These are phyloP conservation scores for Chlorella sorokiniana DNA, from an alignment of 139 green algal genomes.

Conservation along the genomic window DNA sequence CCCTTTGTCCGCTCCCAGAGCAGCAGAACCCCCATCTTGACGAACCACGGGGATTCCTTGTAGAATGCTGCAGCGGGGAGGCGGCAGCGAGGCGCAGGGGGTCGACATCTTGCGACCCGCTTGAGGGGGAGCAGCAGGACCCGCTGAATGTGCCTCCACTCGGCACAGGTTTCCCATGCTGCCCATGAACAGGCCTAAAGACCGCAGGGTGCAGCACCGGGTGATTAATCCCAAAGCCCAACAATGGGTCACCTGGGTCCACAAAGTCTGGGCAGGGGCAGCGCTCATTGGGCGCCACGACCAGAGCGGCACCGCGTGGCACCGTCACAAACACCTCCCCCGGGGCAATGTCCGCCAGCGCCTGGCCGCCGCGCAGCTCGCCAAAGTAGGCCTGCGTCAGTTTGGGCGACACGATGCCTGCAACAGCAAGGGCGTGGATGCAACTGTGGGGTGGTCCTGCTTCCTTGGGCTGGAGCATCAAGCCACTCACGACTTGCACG, in stretches of 20 bases:
- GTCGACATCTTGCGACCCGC: neutral
- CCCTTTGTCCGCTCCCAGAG: conserved; percentile 65
- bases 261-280: conserved; percentile 56
- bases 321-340: conserved; percentile 72
- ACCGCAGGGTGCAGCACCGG: no score
- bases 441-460: neutral
- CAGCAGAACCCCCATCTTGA: conserved; percentile 76
- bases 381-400: conserved; percentile 40
- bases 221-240: no score
- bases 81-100: neutral
- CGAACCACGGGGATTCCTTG: conserved; percentile 53
- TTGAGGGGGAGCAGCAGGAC: neutral
- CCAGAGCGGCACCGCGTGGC: conserved; percentile 56
- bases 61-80: conserved; percentile 50
- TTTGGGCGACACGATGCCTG: conserved; percentile 35
- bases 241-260: neutral
- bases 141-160: no score
- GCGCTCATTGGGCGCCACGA: conserved; percentile 65
- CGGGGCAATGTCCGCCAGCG: conserved; percentile 44
- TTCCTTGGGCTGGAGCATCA: neutral
- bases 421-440: neutral
- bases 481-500: neutral
- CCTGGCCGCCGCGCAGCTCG: conserved; percentile 36
- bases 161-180: no score
- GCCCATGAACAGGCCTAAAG: no score